These are phyloP conservation scores for Clavispora vitiphila DNA, from an alignment of 805 yeast species.

Conservation along the genomic window DNA sequence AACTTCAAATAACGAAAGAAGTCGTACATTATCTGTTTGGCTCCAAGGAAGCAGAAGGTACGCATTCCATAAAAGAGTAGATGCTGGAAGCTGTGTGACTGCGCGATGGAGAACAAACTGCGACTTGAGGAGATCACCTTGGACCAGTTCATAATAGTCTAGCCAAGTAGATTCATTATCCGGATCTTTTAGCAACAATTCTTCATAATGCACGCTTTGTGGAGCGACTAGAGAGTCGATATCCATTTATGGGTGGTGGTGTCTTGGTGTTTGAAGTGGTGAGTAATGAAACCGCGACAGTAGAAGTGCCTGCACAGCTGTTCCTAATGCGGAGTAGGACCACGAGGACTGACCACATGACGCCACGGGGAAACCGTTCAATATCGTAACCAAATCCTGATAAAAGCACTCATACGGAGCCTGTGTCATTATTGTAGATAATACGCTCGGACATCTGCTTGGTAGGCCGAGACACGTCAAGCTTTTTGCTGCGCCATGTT, in stretches of 20 bases:
- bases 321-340: not conserved
- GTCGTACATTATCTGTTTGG: not conserved
- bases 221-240: conserved; percentile 8
- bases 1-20: conserved; percentile 3
- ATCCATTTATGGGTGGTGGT: not conserved
- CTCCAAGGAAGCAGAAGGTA: conserved; percentile 14
- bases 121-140: conserved; percentile 3
- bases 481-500: not conserved
- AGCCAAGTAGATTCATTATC: conserved; percentile 14
- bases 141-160: conserved; percentile 10
- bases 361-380: not conserved
- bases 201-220: conserved; percentile 9
- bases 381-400: no score
- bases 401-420: no score
- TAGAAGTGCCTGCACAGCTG: not conserved
- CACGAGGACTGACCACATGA: not conserved
- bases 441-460: no score
- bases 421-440: no score
- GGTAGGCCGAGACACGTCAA: no score
- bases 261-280: not conserved
- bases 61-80: conserved; percentile 13
- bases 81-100: conserved; percentile 12
- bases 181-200: conserved; percentile 3
- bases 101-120: conserved; percentile 14
- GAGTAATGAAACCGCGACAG: not conserved